Evolutionary conservation across 257 asterid genomes (phyloP), one percentile per base, ranked within the genome.

Genomic region (Solanum chiquidenum): DNA sequence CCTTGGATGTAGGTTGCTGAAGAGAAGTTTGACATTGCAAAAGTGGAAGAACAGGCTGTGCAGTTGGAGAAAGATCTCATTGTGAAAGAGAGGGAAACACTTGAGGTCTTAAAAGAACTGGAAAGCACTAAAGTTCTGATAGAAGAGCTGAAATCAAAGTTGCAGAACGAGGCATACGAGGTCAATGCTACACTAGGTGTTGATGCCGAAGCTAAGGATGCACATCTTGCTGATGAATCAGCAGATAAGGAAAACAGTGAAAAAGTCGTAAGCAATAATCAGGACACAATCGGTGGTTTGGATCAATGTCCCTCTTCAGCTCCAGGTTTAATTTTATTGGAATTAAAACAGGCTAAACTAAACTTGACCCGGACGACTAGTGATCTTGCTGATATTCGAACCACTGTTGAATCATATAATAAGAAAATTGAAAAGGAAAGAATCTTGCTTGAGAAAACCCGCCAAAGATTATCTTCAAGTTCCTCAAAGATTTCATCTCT

Each of bases 371-470:
- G 91, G 88, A 94, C 98, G 7, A 95, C 98, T 0, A 90, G 84
- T 62, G 96, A 94, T 90, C 95, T 95, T 89, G 95, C 94, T n/a
- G 95, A 88, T 18, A 95, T 95, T 55, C 98, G 97, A 86, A 91
- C 98, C 21, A 91, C 94, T 2, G 98, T 95, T 21, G 98, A 93
- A 90, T 86, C 90, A 11, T 96, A 96, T 92, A 94, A 89, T 90
- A 93, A 89, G 90, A 94, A 89, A 86, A 95, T 96, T 29, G 98
- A 96, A 91, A 95, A 91, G 86, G 99, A 97, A 92, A 94, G 98
- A 86, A 88, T 87, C 77, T 92, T 95, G 25, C 94, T 96, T 16
- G 99, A 96, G 92, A 94, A 90, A 91, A 95, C 98, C 88, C 98
- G 98, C 40, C 94, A 89, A 64, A 91, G 98, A 89, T 69, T 96